Conservation (phyloP, 2,329 filamentous ascomycete species). For the Leptographium radiaticola region DNA sequence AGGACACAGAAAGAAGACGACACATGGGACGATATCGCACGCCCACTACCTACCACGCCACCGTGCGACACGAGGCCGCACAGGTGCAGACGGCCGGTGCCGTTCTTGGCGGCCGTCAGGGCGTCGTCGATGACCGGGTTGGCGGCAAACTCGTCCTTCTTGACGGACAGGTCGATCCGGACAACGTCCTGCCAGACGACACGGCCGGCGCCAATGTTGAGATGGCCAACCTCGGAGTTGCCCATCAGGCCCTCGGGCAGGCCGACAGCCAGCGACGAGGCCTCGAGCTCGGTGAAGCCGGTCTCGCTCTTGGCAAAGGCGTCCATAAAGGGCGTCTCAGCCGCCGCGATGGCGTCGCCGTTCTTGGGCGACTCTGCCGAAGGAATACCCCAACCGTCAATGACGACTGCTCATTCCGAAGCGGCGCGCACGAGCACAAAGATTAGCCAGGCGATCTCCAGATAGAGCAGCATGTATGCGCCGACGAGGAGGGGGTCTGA, state of each 20-base stretch:
- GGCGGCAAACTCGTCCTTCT: conserved; percentile 66
- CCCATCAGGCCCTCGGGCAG: conserved; percentile 96
- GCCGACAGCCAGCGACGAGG: conserved; percentile 89
- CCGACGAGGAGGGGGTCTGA: conserved; percentile 27
- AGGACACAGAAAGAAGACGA: not conserved
- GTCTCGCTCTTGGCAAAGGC: conserved; percentile 69
- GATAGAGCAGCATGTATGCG: conserved; percentile 40
- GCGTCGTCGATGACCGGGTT: conserved; percentile 64
- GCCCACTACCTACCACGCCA: conserved; percentile 50
- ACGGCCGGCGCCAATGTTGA: conserved; percentile 95
- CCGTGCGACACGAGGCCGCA: conserved; percentile 89
- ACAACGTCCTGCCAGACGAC: conserved; percentile 99
- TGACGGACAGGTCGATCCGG: conserved; percentile 86
- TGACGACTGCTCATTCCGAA: conserved; percentile 56
- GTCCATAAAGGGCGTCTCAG: conserved; percentile 92
- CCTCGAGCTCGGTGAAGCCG: conserved; percentile 86
- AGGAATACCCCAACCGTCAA: conserved; percentile 95
- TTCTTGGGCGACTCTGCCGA: conserved; percentile 67
- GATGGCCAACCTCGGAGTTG: conserved; percentile 94
- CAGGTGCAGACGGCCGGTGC: conserved; percentile 85
- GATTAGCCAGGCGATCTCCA: conserved; percentile 48
- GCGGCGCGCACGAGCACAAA: conserved; percentile 32
- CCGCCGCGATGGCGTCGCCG: conserved; percentile 90
- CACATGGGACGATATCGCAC: not conserved
- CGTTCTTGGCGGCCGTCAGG: conserved; percentile 68